Conservation (phyloP, 371 early-diverging fungal species). For the Rhizoclosmatium hyalinum region DNA sequence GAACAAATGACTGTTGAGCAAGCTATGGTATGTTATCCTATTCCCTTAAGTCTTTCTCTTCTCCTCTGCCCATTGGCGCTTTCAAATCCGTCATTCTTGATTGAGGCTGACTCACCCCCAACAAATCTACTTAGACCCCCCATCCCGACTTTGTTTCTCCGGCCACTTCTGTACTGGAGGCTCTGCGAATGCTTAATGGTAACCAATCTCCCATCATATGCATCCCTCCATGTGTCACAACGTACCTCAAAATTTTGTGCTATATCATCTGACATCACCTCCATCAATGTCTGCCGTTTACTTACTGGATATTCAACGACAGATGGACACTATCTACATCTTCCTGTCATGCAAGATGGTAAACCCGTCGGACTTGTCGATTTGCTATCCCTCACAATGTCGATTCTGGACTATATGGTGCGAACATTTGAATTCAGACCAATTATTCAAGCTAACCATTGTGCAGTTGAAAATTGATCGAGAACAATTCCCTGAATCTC, state of each 20-base stretch:
- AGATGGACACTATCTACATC: constrained; percentile 90
- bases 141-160: constrained; percentile 92
- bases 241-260: not conserved
- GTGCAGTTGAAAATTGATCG: constrained; percentile 25
- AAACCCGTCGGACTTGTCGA: constrained; percentile 82
- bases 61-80: not conserved
- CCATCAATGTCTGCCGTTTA: not conserved
- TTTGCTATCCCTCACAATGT: constrained; percentile 82
- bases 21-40: constrained; percentile 10
- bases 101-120: not conserved
- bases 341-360: constrained; percentile 77
- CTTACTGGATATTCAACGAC: not conserved
- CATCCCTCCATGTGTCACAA: not conserved
- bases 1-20: constrained; percentile 85
- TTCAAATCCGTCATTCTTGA: constrained; percentile 19
- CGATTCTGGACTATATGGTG: constrained; percentile 49
- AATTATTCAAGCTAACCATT: not conserved
- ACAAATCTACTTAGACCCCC: constrained; percentile 70
- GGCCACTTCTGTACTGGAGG: constrained; percentile 87
- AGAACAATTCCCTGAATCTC: constrained; percentile 2
- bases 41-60: not conserved
- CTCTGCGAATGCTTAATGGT: constrained; percentile 92
- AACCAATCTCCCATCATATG: constrained; percentile 15
- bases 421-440: constrained; percentile 36
- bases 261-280: constrained; percentile 4